Conservation (phyloP, 2,329 filamentous ascomycete genomes). For the Trichoderma pleuroti region DNA sequence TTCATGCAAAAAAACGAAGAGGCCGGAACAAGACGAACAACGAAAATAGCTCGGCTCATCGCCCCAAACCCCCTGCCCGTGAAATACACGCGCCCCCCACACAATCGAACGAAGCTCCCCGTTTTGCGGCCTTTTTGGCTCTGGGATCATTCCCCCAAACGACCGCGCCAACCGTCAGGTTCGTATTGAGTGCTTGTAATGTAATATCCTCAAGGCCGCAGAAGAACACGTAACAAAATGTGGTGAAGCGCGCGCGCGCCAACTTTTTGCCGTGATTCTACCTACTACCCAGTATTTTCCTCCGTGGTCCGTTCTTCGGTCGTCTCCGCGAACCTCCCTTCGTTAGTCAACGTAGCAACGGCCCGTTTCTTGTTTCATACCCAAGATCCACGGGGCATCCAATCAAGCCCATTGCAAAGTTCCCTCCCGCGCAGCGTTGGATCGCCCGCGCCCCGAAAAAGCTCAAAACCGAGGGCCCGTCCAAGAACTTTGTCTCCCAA, state of each 20-base stretch:
- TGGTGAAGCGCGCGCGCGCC: neutral
- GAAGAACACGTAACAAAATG: neutral
- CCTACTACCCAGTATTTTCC: neutral
- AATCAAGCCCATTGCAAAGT: neutral
- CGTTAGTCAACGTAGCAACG: neutral
- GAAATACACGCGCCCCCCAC: conserved; percentile 9
- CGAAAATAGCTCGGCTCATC: conserved; percentile 15
- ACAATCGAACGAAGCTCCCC: neutral
- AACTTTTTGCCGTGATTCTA: neutral
- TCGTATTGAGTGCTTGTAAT: neutral
- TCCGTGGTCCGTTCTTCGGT: neutral
- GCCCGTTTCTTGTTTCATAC: neutral
- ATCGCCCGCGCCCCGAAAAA: neutral
- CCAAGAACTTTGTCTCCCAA: neutral
- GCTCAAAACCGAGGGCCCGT: neutral
- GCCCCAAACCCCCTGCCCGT: neutral
- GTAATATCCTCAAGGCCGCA: neutral
- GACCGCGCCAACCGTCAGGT: conserved; percentile 13
- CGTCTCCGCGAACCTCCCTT: neutral
- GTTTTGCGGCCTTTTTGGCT: neutral
- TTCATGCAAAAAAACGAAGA: neutral
- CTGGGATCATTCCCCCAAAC: neutral
- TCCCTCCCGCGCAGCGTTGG: neutral
- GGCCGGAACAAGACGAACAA: neutral
- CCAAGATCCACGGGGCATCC: too few relatives aligned